A percentile compares a stretch with the other conserved stretches of the same genome.
Evolutionary conservation across 1,139 yeast species (phyloP).

Genomic region (Meyerozyma smithsonii): DNA sequence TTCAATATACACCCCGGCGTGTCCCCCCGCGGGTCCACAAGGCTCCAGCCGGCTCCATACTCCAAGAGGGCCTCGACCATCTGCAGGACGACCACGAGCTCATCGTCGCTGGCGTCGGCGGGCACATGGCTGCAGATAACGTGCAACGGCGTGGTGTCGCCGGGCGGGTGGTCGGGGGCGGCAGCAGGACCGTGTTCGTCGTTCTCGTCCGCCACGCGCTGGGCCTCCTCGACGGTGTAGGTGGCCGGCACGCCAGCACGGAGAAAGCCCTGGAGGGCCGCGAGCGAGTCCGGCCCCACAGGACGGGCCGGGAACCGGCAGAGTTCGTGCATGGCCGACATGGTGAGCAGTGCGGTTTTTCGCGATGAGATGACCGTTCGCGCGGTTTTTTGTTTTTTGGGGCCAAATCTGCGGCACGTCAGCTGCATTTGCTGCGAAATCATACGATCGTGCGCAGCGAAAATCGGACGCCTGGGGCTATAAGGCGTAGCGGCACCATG

Average conservation of each 20-base stretch:
- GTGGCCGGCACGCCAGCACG: slow-evolving; percentile 74
- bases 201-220: slow-evolving; percentile 43
- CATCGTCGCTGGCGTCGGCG: slow-evolving; percentile 34
- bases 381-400: too few species aligned
- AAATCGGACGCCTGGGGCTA: neutral
- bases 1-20: slow-evolving; percentile 74
- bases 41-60: slow-evolving; percentile 91
- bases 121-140: slow-evolving; percentile 54
- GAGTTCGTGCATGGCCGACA: slow-evolving; percentile 71
- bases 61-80: slow-evolving; percentile 68
- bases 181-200: slow-evolving; percentile 38
- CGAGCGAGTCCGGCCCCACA: slow-evolving; percentile 41
- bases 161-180: slow-evolving; percentile 22
- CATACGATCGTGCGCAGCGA: slow-evolving; percentile 1
- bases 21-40: slow-evolving; percentile 58
- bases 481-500: neutral
- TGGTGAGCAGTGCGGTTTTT: slow-evolving; percentile 13
- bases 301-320: slow-evolving; percentile 58
- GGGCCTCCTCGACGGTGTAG: slow-evolving; percentile 74
- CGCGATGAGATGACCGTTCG: neutral
- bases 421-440: neutral
- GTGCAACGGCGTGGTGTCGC: slow-evolving; percentile 70
- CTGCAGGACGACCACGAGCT: slow-evolving; percentile 40
- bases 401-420: too few species aligned
- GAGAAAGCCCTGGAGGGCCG: slow-evolving; percentile 41